Conservation (phyloP, 257 asterid genomes). For the Craterostigma plantagineum region DNA sequence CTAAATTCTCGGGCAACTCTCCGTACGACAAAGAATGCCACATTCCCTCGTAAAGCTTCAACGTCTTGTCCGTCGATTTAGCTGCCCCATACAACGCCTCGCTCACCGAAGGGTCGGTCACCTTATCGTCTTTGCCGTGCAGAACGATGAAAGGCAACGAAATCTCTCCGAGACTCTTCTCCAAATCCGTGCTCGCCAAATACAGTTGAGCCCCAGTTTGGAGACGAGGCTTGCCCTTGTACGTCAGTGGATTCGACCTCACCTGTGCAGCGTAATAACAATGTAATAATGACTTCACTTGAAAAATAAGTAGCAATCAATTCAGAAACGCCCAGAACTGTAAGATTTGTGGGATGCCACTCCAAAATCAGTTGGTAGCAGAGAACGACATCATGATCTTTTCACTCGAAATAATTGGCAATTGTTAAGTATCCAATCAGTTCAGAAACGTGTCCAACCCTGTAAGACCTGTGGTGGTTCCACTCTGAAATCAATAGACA, state of each 20-base stretch:
- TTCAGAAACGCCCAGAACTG: too few relatives aligned
- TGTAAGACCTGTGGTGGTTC: too few relatives aligned
- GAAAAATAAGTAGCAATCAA: too few relatives aligned
- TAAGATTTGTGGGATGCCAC: too few relatives aligned
- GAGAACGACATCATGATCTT: too few relatives aligned
- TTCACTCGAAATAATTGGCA: too few relatives aligned
- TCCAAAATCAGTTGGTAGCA: too few relatives aligned
- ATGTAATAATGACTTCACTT: neutral
- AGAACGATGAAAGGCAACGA: slow-evolving; percentile 42
- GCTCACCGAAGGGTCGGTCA: slow-evolving; percentile 54
- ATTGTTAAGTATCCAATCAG: too few relatives aligned
- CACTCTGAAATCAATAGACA: too few relatives aligned
- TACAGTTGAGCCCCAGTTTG: slow-evolving; percentile 52
- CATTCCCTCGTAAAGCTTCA: slow-evolving; percentile 70
- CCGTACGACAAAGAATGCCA: slow-evolving; percentile 91
- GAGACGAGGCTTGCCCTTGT: slow-evolving; percentile 84
- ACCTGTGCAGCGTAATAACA: slow-evolving; percentile 34
- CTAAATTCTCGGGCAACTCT: slow-evolving; percentile 59
- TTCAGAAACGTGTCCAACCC: too few relatives aligned
- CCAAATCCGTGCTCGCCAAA: slow-evolving; percentile 54
- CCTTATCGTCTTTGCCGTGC: slow-evolving; percentile 43
- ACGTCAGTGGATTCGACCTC: slow-evolving; percentile 62
- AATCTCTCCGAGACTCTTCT: slow-evolving; percentile 54
- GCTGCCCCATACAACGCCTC: slow-evolving; percentile 41
- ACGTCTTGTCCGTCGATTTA: slow-evolving; percentile 47